Evolutionary conservation across 768 basidiomycete genomes (phyloP), one percentile per base, ranked within the genome.

Genomic region (Russula dissimulans): DNA sequence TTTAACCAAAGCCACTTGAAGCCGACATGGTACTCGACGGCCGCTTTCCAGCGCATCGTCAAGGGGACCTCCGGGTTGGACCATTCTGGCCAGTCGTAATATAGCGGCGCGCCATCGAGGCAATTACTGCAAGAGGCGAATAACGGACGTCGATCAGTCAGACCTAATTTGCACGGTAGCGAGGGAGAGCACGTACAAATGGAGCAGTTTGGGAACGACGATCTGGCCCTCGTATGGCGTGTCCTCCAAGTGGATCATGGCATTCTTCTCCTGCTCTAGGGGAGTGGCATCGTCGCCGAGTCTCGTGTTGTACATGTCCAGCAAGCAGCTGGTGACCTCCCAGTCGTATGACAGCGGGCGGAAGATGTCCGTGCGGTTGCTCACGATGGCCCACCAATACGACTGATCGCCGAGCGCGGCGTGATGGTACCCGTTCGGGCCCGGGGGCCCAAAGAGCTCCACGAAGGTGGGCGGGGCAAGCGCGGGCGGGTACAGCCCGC

Each of bases 371-470:
- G 68, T 70, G 41, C 70, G 71, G 59, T 76, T 68, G 59, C 73
- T 72, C n/a, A 79, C 74, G 60, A 81, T 78, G 49, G 79, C 78
- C 78, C 78, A 81, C 77, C 77, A 81, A 61, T 78, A 81, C 4
- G 77, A 77, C 67, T 81, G 78, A 65, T 80, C 79, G 41, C 78
- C 79, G 36, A 81, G 73, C n/a, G 73, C 75, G 4, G 77, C 78
- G 61, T 77, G 66, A 59, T 78, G 78, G 15, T 68, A 71, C 2
- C 76, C 77, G 12, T 71, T 50, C 5, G 61, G 68, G 14, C 68
- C 71, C 2, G 77, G 77, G 11, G 66, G 56, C 22, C 79, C 79
- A 57, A 75, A 81, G 70, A 75, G 75, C 2, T 75, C 73, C 48
- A 66, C 65, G 65, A 81, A 81, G 41, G 78, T 72, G 17, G 71